Base-by-base conservation (phyloP, 2,329 filamentous ascomycete species). In the Fusarium sp. region DNA sequence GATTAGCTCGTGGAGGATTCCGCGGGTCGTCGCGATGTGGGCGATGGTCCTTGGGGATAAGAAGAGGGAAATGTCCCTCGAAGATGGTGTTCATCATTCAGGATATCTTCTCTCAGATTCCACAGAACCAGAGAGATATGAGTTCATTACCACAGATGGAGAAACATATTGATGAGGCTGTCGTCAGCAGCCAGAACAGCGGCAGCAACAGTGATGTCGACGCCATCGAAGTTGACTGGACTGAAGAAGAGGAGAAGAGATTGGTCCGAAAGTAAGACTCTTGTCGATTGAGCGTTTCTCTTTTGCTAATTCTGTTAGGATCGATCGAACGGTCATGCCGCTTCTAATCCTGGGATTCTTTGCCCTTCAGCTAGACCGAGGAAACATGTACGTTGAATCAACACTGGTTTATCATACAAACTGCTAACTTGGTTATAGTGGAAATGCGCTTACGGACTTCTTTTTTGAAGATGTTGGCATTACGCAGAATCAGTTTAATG, bases 401-500 rank as follows among this genome's bases (percentile, higher is more conserved):
- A 31, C 13, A 3, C 6, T 34, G 2, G 16, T 18, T 49, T 13
- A 31, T 58, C 6, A 4, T 5, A 50, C 54, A 69, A 16, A 11
- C 23, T 11, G 33, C 33, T 49, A 42, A 18, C n/a, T 4, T 11
- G 2, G 14, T 4, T 8, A 60, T n/a, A 73, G 71, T 36, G 72
- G 79, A 49, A 83, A 82, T 38, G 82, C 82, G 3, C 73, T 84
- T 31, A 83, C 82, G 10, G 72, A 73, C 0, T 83, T 83, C 66
- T 82, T 86, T 58, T 79, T 83, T 11, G 69, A 77, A 20, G 83
- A 85, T 64, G 78, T 85, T 8, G 75, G 78, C 9, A 81, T 85
- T 58, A 82, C 78, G 1, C 82, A 83, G 11, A 80, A 83, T 60
- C 81, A 85, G 60, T 81, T 84, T 70, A 85, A 85, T 23, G 76